Percentiles rank a stretch among this genome's conserved stretches.
Evolutionary conservation across 495 filamentous ascomycete species (phyloP).

Genomic region (Bathelium albidoporum): DNA sequence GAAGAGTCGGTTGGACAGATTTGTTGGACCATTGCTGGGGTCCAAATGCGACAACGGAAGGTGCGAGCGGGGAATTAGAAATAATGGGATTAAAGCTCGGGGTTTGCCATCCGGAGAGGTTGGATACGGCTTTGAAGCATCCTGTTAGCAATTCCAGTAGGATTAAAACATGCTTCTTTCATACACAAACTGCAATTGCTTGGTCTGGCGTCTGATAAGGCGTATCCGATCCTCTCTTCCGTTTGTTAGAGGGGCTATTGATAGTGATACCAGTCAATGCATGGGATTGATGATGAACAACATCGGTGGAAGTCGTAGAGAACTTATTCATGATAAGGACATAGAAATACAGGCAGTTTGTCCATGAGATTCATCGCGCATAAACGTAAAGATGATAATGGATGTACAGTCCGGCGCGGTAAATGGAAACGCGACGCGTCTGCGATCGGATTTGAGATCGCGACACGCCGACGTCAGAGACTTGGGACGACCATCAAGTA

Average conservation of each 20-base stretch:
- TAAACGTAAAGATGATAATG: background rate
- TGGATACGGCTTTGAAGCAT: background rate
- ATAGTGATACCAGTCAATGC: background rate
- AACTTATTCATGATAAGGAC: background rate
- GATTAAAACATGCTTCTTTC: background rate
- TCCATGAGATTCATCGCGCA: background rate
- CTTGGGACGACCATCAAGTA: background rate
- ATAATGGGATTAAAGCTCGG: slow-evolving; percentile 12
- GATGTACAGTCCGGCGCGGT: background rate
- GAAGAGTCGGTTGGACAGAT: slow-evolving; percentile 23
- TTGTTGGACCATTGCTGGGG: slow-evolving; percentile 4
- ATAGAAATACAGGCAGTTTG: background rate
- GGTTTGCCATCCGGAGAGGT: slow-evolving; percentile 4
- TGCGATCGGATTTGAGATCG: background rate
- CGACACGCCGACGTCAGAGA: slow-evolving; percentile 1
- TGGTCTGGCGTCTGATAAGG: background rate
- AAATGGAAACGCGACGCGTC: background rate
- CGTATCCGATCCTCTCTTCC: background rate
- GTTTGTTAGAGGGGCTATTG: background rate
- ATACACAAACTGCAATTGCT: background rate
- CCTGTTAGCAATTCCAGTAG: background rate
- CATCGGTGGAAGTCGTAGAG: background rate
- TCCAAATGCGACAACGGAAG: slow-evolving; percentile 31
- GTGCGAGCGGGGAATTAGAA: slow-evolving; percentile 20
- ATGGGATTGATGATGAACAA: background rate